Base-by-base conservation (phyloP, 805 yeast species). In the Pichia phayaonensis region DNA sequence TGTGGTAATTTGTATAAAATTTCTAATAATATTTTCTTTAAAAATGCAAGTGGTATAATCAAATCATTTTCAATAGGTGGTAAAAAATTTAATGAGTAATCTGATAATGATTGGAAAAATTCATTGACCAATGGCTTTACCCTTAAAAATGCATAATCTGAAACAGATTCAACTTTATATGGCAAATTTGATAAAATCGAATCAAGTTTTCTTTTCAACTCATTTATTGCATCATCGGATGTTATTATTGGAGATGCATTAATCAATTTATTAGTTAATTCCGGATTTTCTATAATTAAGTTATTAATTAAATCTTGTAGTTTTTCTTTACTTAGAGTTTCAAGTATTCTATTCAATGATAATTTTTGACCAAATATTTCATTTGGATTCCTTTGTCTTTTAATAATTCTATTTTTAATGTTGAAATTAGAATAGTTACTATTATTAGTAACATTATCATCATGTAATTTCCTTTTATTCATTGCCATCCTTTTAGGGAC, bases 81-180 rank as follows among this genome's bases (percentile, higher is more conserved):
- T 53, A 88, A 69, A 58, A 83, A 84, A 58, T 77, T 79, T 51
- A 84, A 70, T 6, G 86, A 81, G 62, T 83, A 87, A 64, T 88
- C 96, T 18, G 86, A 79, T 48, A 89, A 69, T 22, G 87, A 80
- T 54, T 74, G 72, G 53, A 86, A 75, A 57, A 88, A 86, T 57
- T 85, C 94, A 52, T 77, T 77, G 54, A 86, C 75, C 51, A 72
- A 67, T 8, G 84, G 78, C 59, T 85, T 81, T 38, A 89, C 86
- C 50, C 96, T 73, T 51, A 85, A 67, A 63, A 80, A 88, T 5
- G 90, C 80, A 61, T 88, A 88, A 64, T 88, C 96, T 44, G 85
- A 79, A 38, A 76, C 72, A 11, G 75, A 72, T 58, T 86, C 90
- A 55, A 87, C 88, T 56, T 83, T 82, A 64, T 85, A 87, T 1